phyloP scores from a whole-genome alignment of 768 basidiomycete genomes.

The Peribolospora kevripleyi region DNA sequence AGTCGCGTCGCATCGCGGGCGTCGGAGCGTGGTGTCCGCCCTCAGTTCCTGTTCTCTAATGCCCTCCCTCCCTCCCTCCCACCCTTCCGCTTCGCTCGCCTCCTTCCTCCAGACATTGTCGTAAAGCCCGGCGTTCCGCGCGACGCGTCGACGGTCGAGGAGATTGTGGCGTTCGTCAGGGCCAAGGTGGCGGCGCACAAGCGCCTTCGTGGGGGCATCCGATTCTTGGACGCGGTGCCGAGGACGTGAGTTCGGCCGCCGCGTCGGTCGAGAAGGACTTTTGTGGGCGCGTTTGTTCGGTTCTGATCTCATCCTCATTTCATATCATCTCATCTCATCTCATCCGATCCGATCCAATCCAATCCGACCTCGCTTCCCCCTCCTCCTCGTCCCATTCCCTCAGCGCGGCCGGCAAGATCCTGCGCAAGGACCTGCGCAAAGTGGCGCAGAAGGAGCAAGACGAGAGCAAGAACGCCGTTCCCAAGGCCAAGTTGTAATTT shows the following conservation, averaged over 20 bases:
- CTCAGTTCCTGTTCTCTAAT: background rate
- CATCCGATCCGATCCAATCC: background rate
- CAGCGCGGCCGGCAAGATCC: constrained; percentile 69
- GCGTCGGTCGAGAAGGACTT: background rate
- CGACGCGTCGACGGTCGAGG: background rate
- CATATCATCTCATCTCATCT: background rate
- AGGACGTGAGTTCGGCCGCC: constrained; percentile 21
- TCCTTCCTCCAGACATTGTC: background rate
- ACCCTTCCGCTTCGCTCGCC: background rate
- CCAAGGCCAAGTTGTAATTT: background rate
- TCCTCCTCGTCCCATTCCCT: constrained; percentile 1
- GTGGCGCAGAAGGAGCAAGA: constrained; percentile 32
- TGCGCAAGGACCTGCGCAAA: constrained; percentile 50
- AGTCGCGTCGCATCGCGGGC: too few relatives aligned
- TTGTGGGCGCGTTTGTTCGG: background rate
- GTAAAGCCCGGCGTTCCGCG: background rate
- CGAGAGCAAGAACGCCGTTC: background rate
- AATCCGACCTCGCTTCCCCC: background rate
- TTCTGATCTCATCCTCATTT: background rate
- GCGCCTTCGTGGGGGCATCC: constrained; percentile 9
- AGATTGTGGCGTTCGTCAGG: constrained; percentile 5
- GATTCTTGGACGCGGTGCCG: constrained; percentile 8
- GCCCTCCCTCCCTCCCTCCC: background rate
- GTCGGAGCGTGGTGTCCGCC: too few relatives aligned
- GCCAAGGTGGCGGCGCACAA: constrained; percentile 10